These are phyloP conservation scores for Penicillium fimorum DNA, from an alignment of 495 filamentous ascomycete genomes.

Conservation along the genomic window DNA sequence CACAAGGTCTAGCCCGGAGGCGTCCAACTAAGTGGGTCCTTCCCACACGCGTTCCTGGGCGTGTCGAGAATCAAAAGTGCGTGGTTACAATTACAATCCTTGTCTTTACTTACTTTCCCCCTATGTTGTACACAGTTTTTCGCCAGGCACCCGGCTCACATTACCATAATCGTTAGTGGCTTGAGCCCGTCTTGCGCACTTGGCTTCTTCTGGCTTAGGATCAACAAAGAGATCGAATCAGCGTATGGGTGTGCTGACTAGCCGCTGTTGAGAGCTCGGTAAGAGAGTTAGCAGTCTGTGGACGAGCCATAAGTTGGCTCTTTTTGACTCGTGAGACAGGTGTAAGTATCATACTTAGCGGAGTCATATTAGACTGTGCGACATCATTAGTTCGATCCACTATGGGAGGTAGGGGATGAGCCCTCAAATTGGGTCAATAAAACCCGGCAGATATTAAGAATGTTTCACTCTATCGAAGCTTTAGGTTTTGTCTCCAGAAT, in stretches of 20 bases:
- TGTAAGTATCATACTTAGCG: not conserved
- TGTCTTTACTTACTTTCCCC: not conserved
- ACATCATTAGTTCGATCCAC: not conserved
- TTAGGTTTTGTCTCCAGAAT: not conserved
- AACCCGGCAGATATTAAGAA: not conserved
- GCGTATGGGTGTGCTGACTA: slow-evolving; percentile 2
- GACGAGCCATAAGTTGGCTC: not conserved
- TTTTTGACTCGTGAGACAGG: not conserved
- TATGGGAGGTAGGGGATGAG: slow-evolving; percentile 1
- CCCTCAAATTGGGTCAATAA: not conserved
- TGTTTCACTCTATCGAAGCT: not conserved
- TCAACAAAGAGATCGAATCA: slow-evolving; percentile 26
- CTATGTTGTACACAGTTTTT: not conserved
- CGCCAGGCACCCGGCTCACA: slow-evolving; percentile 5
- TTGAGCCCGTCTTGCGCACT: slow-evolving; percentile 8
- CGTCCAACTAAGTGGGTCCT: slow-evolving; percentile 20
- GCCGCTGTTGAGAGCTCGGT: slow-evolving; percentile 4
- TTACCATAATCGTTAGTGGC: slow-evolving; percentile 11
- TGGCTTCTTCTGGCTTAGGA: slow-evolving; percentile 17
- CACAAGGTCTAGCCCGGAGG: slow-evolving; percentile 29
- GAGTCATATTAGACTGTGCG: not conserved
- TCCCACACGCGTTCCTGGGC: slow-evolving; percentile 22
- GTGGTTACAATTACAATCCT: slow-evolving; percentile 13
- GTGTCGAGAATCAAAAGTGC: slow-evolving; percentile 27
- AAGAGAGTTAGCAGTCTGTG: not conserved